Conservation (phyloP, 1,284 basidiomycete species). For the Porogramme epimiltina region DNA sequence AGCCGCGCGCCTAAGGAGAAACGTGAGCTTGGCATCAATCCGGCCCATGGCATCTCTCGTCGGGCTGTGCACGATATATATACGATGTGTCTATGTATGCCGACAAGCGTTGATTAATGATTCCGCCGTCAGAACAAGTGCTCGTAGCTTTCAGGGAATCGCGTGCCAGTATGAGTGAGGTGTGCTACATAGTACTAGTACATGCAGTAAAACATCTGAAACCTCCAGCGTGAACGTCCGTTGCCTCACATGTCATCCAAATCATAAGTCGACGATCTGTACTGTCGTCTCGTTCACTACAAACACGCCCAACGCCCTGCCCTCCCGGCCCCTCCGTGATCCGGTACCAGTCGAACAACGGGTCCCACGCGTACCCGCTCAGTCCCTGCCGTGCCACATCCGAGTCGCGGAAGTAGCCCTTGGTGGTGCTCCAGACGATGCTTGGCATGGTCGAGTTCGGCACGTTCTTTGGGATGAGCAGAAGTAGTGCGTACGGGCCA, state of each 20-base stretch:
- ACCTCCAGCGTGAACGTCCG: too few relatives aligned
- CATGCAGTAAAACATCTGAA: too few relatives aligned
- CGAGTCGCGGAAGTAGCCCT: constrained; percentile 41
- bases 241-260: constrained; percentile 13
- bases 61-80: too few relatives aligned
- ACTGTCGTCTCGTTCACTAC: constrained; percentile 39
- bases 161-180: too few relatives aligned
- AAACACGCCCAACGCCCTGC: constrained; percentile 40
- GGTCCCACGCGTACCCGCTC: constrained; percentile 38
- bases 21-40: too few relatives aligned
- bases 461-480: constrained; percentile 42
- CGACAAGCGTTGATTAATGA: too few relatives aligned
- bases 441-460: constrained; percentile 38
- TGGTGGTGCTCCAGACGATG: constrained; percentile 36
- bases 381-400: constrained; percentile 35
- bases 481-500: constrained; percentile 27
- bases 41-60: too few relatives aligned
- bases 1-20: too few relatives aligned
- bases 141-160: too few relatives aligned
- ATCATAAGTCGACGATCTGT: constrained; percentile 37
- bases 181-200: too few relatives aligned
- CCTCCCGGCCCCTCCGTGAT: constrained; percentile 29
- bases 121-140: too few relatives aligned
- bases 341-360: constrained; percentile 40
- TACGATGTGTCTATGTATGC: too few relatives aligned